A percentile compares a stretch with the other conserved stretches of the same genome.
Conservation (phyloP, 768 basidiomycete species). For the Serendipita vermifera region DNA sequence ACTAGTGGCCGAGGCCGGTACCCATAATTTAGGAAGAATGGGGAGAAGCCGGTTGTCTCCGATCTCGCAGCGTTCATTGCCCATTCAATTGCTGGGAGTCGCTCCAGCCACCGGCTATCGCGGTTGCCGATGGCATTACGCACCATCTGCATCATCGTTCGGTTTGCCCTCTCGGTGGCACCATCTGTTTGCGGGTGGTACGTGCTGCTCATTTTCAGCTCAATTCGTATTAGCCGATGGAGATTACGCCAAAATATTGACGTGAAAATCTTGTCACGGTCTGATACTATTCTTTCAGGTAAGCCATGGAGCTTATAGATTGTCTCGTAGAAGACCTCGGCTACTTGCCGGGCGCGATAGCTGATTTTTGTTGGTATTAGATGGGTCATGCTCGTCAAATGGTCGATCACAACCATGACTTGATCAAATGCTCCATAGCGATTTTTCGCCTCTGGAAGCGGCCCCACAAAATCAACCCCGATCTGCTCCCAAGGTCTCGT, state of each 20-base stretch:
- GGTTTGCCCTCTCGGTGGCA: conserved; percentile 24
- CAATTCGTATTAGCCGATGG: conserved; percentile 19
- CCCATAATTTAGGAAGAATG: conserved; percentile 21
- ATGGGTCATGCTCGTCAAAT: conserved; percentile 12
- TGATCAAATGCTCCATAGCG: conserved; percentile 10
- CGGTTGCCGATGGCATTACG: conserved; percentile 19
- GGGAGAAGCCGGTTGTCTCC: conserved; percentile 15
- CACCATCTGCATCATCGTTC: conserved; percentile 22
- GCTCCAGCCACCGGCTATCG: conserved; percentile 23
- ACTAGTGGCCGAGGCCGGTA: conserved; percentile 9
- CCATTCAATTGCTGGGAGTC: conserved; percentile 18
- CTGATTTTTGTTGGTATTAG: not conserved
- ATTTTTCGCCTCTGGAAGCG: conserved; percentile 8
- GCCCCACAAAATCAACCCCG: conserved; percentile 15
- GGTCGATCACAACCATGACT: conserved; percentile 14
- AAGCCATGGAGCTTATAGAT: conserved; percentile 16
- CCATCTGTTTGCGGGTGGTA: conserved; percentile 31
- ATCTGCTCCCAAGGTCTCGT: conserved; percentile 10
- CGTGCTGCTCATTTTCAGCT: conserved; percentile 23
- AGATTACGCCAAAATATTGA: conserved; percentile 26
- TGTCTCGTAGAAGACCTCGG: conserved; percentile 8
- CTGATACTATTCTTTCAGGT: conserved; percentile 21
- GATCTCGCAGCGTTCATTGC: conserved; percentile 17
- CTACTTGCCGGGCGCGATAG: conserved; percentile 11
- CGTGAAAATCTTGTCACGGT: conserved; percentile 25